Conservation (phyloP, 352 stramenopile species). For the Globisporangium ultimum region DNA sequence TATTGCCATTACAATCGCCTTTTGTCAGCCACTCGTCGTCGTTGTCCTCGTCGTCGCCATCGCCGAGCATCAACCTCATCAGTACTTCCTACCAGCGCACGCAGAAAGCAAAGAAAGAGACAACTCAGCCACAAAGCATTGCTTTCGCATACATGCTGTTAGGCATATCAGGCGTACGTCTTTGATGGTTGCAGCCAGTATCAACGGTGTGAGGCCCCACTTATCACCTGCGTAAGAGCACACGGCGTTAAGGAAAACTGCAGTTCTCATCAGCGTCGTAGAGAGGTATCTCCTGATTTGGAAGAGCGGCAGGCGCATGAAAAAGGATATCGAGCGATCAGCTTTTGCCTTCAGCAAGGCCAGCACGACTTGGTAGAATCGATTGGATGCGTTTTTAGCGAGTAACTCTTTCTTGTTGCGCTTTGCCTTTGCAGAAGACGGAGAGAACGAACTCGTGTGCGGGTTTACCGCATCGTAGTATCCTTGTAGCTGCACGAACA, state of each 20-base stretch:
- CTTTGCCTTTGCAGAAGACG: neutral
- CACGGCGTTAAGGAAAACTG: conserved; percentile 9
- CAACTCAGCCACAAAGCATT: neutral
- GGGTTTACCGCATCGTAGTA: neutral
- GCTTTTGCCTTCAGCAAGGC: conserved; percentile 35
- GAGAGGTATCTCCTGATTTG: neutral
- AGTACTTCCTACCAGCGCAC: conserved; percentile 20
- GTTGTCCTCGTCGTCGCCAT: conserved; percentile 18
- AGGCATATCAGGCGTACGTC: conserved; percentile 16
- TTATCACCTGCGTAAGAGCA: conserved; percentile 26
- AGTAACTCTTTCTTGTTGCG: too few species aligned
- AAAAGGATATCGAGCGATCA: conserved; percentile 20
- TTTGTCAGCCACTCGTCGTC: conserved; percentile 16
- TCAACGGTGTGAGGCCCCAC: conserved; percentile 61
- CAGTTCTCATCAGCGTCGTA: neutral
- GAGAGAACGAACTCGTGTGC: too few species aligned
- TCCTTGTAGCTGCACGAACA: neutral
- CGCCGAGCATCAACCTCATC: conserved; percentile 32
- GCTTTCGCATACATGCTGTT: too few species aligned
- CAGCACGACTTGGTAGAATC: conserved; percentile 29
- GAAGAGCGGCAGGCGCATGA: neutral
- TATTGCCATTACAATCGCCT: conserved; percentile 43
- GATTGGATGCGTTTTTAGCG: conserved; percentile 11
- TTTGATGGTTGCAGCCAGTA: conserved; percentile 39
- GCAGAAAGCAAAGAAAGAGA: neutral